Evolutionary conservation across 257 asterid genomes (phyloP), one percentile per base, ranked within the genome.

Genomic region (Cynanchum wilfordii): DNA sequence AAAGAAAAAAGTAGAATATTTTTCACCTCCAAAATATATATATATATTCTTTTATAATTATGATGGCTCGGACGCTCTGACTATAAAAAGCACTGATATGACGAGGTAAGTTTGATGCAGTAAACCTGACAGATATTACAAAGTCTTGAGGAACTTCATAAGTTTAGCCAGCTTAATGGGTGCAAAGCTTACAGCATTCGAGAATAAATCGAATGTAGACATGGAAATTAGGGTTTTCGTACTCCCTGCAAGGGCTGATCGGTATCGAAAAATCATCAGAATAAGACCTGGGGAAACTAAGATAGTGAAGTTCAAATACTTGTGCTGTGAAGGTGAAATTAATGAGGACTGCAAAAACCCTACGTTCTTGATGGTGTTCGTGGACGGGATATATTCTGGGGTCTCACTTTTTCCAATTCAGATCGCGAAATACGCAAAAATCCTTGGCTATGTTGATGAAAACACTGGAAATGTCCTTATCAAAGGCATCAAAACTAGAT

Each of bases 151-250:
- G 45, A 25, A 16, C 5, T 11, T 11, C 3, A 15, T 7, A 45
- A 45, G 15, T 12, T 2, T 50, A 3, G n/a, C n/a, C 17, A 24
- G 36, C 17, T 29, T 9, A 4, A 83, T 84, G 87, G 85, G 85
- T 29, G 73, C 75, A 4, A 63, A 71, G 44, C 69, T 73, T 22
- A 67, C 76, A 13, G 76, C 58, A 12, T 68, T 84, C 11, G 79
- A 67, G 62, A 81, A 84, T 27, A 71, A 71, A 71, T 78, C 83
- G 13, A 51, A 36, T 0, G 68, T 71, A 1, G 81, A 78, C 69
- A 69, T 83, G 72, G 87, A 80, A 22, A 73, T 84, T 0, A 73
- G 87, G 63, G 75, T 81, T 19, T 79, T 79, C 72, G n/a, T 76
- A 45, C 80, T 83, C 38, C 85, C 85, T 2, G 75, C 72, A 38